Conservation (phyloP, 495 filamentous ascomycete species). For the Hypoxylon lienhwacheense region DNA sequence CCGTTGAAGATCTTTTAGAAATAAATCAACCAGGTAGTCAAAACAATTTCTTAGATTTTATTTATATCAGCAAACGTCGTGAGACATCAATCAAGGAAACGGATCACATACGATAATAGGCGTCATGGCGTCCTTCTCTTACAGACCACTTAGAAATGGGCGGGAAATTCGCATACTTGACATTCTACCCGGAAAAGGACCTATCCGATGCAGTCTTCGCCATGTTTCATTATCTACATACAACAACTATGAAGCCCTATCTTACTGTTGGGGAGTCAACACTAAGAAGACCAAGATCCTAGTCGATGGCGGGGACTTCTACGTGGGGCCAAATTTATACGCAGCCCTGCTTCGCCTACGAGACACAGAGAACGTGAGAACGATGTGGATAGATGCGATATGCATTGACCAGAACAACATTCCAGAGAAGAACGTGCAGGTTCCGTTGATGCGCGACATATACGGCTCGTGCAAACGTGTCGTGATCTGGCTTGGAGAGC, state of each 20-base stretch:
- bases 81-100: no score
- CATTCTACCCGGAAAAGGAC: background rate
- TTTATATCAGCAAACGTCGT: no score
- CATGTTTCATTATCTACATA: background rate
- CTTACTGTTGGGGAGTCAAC: background rate
- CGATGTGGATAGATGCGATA: slow-evolving; percentile 9
- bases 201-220: slow-evolving; percentile 2
- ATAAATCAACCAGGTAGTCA: no score
- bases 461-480: slow-evolving; percentile 5
- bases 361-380: slow-evolving; percentile 1
- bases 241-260: slow-evolving; percentile 1
- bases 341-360: slow-evolving; percentile 2
- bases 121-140: background rate
- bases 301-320: background rate
- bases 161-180: slow-evolving; percentile 5
- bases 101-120: background rate
- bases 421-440: slow-evolving; percentile 2
- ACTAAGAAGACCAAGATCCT: slow-evolving; percentile 3
- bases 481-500: slow-evolving; percentile 3
- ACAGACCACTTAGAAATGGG: background rate
- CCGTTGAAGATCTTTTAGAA: no score
- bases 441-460: slow-evolving; percentile 2
- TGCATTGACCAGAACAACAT: slow-evolving; percentile 5
- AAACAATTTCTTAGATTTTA: no score
- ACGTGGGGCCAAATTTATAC: slow-evolving; percentile 7